Conservation (phyloP, 768 basidiomycete genomes). For the Tylopilus rubrobrunneus region DNA sequence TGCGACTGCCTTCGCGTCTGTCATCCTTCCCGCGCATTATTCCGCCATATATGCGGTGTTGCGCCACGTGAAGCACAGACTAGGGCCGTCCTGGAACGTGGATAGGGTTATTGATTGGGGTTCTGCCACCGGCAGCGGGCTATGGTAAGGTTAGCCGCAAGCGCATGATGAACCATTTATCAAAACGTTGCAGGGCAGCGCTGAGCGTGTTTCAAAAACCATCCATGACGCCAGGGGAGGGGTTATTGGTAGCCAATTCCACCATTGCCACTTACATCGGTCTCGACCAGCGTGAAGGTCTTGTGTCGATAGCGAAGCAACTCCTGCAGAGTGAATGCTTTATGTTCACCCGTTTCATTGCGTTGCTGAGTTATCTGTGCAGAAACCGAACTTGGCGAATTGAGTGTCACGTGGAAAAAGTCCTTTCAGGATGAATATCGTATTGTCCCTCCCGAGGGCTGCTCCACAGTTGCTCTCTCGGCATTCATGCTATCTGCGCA, state of each 20-base stretch:
- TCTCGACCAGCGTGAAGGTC: conserved; percentile 73
- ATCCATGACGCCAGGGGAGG: conserved; percentile 25
- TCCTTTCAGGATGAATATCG: conserved; percentile 48
- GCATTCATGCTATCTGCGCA: conserved; percentile 84
- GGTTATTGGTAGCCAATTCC: conserved; percentile 42
- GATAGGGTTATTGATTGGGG: conserved; percentile 80
- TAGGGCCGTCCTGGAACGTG: conserved; percentile 59
- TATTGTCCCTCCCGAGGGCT: conserved; percentile 40
- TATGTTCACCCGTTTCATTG: neutral
- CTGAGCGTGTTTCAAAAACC: conserved; percentile 57
- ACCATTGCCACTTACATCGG: conserved; percentile 62
- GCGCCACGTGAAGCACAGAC: conserved; percentile 56
- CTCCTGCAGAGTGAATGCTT: conserved; percentile 49
- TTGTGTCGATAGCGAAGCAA: conserved; percentile 62
- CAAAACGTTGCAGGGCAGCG: conserved; percentile 51
- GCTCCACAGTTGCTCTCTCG: conserved; percentile 66
- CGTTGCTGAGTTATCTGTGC: conserved; percentile 9
- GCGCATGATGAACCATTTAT: conserved; percentile 6
- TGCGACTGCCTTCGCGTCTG: conserved; percentile 79
- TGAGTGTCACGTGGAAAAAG: conserved; percentile 54
- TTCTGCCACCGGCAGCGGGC: conserved; percentile 72
- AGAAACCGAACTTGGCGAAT: conserved; percentile 47
- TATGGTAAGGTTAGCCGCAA: conserved; percentile 55
- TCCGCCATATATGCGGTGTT: conserved; percentile 76
- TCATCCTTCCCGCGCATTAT: conserved; percentile 85